Evolutionary conservation across 306 rosid species (phyloP).

Genomic region (Medicago arabica): DNA sequence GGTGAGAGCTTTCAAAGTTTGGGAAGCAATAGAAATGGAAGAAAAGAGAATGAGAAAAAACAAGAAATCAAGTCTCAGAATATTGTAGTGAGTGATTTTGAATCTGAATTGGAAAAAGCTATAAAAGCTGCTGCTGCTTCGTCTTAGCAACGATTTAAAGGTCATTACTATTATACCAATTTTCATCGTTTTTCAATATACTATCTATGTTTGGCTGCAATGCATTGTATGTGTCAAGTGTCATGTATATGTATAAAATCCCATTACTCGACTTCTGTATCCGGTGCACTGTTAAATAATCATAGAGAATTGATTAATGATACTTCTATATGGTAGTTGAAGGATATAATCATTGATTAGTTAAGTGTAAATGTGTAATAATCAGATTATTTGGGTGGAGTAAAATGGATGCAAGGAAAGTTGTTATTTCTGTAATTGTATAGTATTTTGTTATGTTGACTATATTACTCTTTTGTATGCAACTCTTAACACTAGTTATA

Average conservation of each 20-base stretch:
- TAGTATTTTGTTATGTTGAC: too few relatives aligned
- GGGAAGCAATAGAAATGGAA: slow-evolving; percentile 57
- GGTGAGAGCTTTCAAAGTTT: slow-evolving; percentile 54
- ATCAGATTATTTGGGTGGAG: not conserved
- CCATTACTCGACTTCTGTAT: slow-evolving; percentile 15
- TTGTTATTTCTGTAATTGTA: too few relatives aligned
- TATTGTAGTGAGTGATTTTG: slow-evolving; percentile 57
- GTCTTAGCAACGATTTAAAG: slow-evolving; percentile 51
- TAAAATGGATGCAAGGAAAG: too few relatives aligned
- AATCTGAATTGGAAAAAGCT: slow-evolving; percentile 87
- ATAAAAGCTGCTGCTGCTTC: slow-evolving; percentile 77
- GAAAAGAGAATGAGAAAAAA: slow-evolving; percentile 56
- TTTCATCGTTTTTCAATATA: slow-evolving; percentile 15
- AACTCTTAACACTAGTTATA: not conserved
- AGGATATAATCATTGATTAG: slow-evolving; percentile 7
- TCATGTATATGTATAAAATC: slow-evolving; percentile 44
- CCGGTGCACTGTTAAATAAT: not conserved
- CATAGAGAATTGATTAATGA: not conserved
- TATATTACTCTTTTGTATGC: too few relatives aligned
- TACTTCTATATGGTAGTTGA: slow-evolving; percentile 14
- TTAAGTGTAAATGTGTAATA: not conserved
- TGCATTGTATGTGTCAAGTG: not conserved
- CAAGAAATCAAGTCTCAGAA: slow-evolving; percentile 51
- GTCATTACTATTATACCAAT: slow-evolving; percentile 34
- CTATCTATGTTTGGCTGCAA: slow-evolving; percentile 32